These are phyloP conservation scores for Penicillium samsonianum DNA, from an alignment of 495 filamentous ascomycete genomes.

Conservation along the genomic window DNA sequence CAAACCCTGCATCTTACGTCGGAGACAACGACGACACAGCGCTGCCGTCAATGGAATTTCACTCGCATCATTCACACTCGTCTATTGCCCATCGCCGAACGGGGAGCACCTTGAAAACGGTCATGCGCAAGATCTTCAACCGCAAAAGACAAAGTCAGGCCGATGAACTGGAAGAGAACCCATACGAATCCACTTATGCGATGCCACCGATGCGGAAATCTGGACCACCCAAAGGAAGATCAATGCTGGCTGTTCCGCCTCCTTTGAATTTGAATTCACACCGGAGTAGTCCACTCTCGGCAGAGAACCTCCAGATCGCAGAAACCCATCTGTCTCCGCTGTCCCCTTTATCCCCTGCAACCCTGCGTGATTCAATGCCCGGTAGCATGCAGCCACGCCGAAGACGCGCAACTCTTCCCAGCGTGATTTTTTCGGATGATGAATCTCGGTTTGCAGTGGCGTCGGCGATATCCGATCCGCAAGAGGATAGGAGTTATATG, in stretches of 20 bases:
- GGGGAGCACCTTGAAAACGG: slow-evolving; percentile 48
- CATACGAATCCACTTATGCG: slow-evolving; percentile 21
- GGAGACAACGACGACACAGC: slow-evolving; percentile 31
- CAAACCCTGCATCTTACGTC: slow-evolving; percentile 20
- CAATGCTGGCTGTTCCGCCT: slow-evolving; percentile 25
- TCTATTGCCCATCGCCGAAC: slow-evolving; percentile 39
- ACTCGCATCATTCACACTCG: slow-evolving; percentile 22
- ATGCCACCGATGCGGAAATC: slow-evolving; percentile 3
- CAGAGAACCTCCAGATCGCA: slow-evolving; percentile 24
- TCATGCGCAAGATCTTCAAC: slow-evolving; percentile 52
- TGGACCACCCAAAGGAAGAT: slow-evolving; percentile 12
- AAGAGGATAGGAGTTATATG: slow-evolving; percentile 24
- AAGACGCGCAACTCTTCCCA: slow-evolving; percentile 48
- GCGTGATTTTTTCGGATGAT: slow-evolving; percentile 47
- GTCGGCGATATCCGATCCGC: slow-evolving; percentile 31
- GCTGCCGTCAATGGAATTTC: slow-evolving; percentile 30
- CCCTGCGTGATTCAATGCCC: slow-evolving; percentile 25
- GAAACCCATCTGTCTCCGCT: slow-evolving; percentile 22
- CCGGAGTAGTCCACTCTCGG: slow-evolving; percentile 30
- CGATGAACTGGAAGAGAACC: slow-evolving; percentile 35
- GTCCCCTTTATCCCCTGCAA: slow-evolving; percentile 21
- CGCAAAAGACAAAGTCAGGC: slow-evolving; percentile 43
- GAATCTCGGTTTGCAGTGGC: slow-evolving; percentile 37
- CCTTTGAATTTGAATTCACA: slow-evolving; percentile 31
- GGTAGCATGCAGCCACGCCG: slow-evolving; percentile 28